Conservation (phyloP, 1,284 basidiomycete genomes). For the Marasmius fiardii region DNA sequence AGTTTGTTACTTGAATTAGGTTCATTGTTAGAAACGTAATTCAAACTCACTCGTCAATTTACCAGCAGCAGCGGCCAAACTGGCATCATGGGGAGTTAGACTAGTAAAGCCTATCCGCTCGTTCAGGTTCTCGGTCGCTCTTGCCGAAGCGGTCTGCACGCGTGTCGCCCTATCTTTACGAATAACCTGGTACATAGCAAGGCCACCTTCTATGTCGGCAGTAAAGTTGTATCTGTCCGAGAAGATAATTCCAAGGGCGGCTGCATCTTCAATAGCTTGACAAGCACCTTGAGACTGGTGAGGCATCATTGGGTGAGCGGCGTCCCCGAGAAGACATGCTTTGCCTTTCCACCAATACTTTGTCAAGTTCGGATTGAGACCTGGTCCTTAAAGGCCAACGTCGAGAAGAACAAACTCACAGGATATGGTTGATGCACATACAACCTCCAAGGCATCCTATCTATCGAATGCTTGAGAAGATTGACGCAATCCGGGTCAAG, state of each 20-base stretch:
- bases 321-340: slow-evolving; percentile 29
- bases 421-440: slow-evolving; percentile 30
- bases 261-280: slow-evolving; percentile 33
- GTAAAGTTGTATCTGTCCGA: slow-evolving; percentile 27
- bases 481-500: slow-evolving; percentile 28
- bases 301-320: slow-evolving; percentile 33
- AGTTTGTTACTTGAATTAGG: neutral
- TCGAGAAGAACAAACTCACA: slow-evolving; percentile 15
- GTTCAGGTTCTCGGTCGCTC: slow-evolving; percentile 29
- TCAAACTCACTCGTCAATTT: slow-evolving; percentile 22
- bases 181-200: slow-evolving; percentile 27
- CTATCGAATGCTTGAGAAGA: slow-evolving; percentile 27
- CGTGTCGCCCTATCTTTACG: slow-evolving; percentile 29
- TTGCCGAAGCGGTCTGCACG: slow-evolving; percentile 26
- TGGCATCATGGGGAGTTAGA: slow-evolving; percentile 24
- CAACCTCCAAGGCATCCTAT: slow-evolving; percentile 33
- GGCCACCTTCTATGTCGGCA: slow-evolving; percentile 22
- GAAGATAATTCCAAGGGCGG: slow-evolving; percentile 31
- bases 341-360: slow-evolving; percentile 27
- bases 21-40: neutral
- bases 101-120: slow-evolving; percentile 32
- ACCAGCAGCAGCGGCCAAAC: slow-evolving; percentile 23
- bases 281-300: slow-evolving; percentile 32
- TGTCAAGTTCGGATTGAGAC: neutral
- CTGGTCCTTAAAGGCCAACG: neutral